phyloP scores from a whole-genome alignment of 306 rosid genomes.

The Leucaena leucocephala region DNA sequence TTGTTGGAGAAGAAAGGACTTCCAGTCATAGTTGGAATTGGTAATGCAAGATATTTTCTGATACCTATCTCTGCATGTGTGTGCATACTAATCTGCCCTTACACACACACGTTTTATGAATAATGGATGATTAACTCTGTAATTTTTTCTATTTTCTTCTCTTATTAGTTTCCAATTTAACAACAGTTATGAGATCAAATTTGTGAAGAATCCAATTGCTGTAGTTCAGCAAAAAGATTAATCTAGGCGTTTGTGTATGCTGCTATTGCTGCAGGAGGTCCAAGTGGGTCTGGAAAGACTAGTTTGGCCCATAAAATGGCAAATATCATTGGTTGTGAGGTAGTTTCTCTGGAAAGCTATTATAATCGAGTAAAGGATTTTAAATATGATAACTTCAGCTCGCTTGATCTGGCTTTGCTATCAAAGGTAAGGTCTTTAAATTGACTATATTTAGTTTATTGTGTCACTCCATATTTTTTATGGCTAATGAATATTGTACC shows the following conservation, averaged over 20 bases:
- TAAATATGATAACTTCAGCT: conserved; percentile 86
- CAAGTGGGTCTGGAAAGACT: conserved; percentile 99
- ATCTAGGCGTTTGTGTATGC: conserved; percentile 35
- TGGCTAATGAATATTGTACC: conserved; percentile 20
- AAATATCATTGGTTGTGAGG: conserved; percentile 96
- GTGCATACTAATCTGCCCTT: conserved; percentile 24
- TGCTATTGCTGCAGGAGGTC: conserved; percentile 78
- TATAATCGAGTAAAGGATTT: conserved; percentile 88
- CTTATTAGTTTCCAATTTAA: conserved; percentile 15
- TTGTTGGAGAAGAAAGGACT: conserved; percentile 95
- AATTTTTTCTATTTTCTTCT: conserved; percentile 20
- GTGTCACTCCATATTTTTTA: conserved; percentile 20
- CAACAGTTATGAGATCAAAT: conserved; percentile 28
- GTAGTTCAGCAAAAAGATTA: conserved; percentile 35
- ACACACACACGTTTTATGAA: neutral
- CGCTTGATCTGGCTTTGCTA: conserved; percentile 83
- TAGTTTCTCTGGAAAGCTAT: conserved; percentile 92
- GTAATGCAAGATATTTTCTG: conserved; percentile 54
- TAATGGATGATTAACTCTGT: conserved; percentile 5
- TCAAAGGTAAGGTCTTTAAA: conserved; percentile 64
- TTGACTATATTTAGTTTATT: conserved; percentile 32
- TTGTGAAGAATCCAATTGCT: conserved; percentile 16
- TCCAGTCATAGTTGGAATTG: conserved; percentile 96
- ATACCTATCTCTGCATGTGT: conserved; percentile 16
- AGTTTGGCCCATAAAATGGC: conserved; percentile 99